A percentile compares a stretch with the other conserved stretches of the same genome.
These are phyloP conservation scores for Ceratocystiopsis sp. DNA, from an alignment of 2,329 filamentous ascomycete species.

Conservation along the genomic window DNA sequence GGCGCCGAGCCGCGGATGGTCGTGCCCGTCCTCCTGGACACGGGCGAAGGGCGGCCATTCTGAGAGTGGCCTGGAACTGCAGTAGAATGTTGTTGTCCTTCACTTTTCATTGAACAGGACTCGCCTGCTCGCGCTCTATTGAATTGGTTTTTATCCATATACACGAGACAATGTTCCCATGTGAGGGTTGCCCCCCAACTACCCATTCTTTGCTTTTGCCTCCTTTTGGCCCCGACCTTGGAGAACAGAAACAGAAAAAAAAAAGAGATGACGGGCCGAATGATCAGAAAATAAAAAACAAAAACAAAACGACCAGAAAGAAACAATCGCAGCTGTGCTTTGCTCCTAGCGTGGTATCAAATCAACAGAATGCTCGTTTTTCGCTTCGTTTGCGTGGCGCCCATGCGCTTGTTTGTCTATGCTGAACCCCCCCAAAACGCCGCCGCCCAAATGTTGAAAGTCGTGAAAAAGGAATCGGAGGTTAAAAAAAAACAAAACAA, in stretches of 20 bases:
- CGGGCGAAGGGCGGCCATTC: too few species aligned
- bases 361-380: not conserved
- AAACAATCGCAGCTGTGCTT: not conserved
- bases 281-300: not conserved
- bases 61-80: too few species aligned
- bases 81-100: too few species aligned
- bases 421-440: not conserved
- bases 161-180: not conserved
- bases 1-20: too few species aligned
- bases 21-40: too few species aligned
- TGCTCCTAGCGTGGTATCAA: too few species aligned
- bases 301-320: not conserved
- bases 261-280: not conserved
- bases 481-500: not conserved
- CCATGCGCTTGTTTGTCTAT: not conserved
- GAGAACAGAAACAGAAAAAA: conserved; percentile 5
- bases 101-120: too few species aligned
- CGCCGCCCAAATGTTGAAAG: too few species aligned
- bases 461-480: not conserved
- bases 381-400: too few species aligned
- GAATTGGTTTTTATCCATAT: not conserved
- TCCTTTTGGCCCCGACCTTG: not conserved
- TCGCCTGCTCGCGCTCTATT: too few species aligned
- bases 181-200: not conserved
- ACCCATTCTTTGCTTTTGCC: not conserved